These are phyloP conservation scores for Hymenochaete sp. DNA, from an alignment of 1,284 basidiomycete species.

Conservation along the genomic window DNA sequence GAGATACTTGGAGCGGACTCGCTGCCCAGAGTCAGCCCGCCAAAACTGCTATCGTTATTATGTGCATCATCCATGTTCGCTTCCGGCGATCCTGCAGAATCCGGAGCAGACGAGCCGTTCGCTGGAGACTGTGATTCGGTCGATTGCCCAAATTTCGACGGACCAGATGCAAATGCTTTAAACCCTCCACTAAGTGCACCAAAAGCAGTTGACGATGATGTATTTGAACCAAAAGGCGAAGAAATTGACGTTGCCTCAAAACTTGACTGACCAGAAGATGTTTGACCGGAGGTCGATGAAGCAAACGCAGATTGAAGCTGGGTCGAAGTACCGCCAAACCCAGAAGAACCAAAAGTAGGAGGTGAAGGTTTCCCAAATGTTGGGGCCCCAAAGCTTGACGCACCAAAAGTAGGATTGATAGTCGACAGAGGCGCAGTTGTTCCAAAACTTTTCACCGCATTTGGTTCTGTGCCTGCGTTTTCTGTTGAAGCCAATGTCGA, in stretches of 20 bases:
- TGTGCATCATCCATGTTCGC: constrained; percentile 16
- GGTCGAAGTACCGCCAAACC: neutral
- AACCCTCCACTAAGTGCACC: constrained; percentile 19
- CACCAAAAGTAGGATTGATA: constrained; percentile 20
- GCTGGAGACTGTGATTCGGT: constrained; percentile 4
- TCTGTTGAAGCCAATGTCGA: constrained; percentile 7
- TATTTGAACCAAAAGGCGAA: constrained; percentile 4
- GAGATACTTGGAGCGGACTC: neutral
- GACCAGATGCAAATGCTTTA: constrained; percentile 21
- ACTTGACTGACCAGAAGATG: constrained; percentile 19
- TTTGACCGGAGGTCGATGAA: constrained; percentile 9
- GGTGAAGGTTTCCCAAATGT: constrained; percentile 15
- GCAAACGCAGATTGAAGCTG: constrained; percentile 1
- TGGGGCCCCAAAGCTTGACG: constrained; percentile 18
- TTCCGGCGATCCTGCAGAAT: constrained; percentile 21
- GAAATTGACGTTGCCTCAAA: constrained; percentile 8
- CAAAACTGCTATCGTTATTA: constrained; percentile 4
- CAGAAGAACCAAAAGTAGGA: neutral
- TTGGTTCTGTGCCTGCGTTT: neutral
- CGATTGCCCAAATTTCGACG: constrained; percentile 30
- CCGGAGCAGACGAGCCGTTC: constrained; percentile 5
- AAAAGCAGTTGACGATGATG: constrained; percentile 15
- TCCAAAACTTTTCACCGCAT: neutral
- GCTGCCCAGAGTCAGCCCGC: constrained; percentile 14
- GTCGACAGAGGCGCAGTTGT: constrained; percentile 7